Conservation (phyloP, 2,329 filamentous ascomycete species). For the Claviceps pusilla region DNA sequence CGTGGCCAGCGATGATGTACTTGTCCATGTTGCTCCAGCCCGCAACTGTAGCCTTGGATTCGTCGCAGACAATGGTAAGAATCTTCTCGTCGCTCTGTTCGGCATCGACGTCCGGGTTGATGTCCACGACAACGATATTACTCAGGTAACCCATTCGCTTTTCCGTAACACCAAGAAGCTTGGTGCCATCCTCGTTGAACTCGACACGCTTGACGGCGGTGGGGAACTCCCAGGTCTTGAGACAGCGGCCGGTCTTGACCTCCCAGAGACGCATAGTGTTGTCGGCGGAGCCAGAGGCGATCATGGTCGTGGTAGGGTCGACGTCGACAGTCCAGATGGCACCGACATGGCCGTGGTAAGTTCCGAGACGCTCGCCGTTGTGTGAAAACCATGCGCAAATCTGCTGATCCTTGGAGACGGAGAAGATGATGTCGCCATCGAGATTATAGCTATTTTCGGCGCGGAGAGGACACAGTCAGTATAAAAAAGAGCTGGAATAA, state of each 20-base stretch:
- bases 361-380: conserved; percentile 94
- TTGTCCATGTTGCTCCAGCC: conserved; percentile 89
- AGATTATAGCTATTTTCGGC: conserved; percentile 54
- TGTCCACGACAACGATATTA: conserved; percentile 84
- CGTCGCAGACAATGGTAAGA: conserved; percentile 80
- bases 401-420: conserved; percentile 87
- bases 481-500: background rate
- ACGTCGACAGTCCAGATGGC: conserved; percentile 98
- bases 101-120: conserved; percentile 67
- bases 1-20: conserved; percentile 95
- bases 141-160: conserved; percentile 95
- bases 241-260: conserved; percentile 74
- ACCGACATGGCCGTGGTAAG: conserved; percentile 92
- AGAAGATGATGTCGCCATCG: conserved; percentile 95
- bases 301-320: conserved; percentile 77
- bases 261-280: conserved; percentile 98
- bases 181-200: conserved; percentile 85
- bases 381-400: conserved; percentile 95
- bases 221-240: conserved; percentile 96
- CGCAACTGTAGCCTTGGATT: conserved; percentile 93
- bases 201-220: conserved; percentile 96
- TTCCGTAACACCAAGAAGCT: conserved; percentile 87
- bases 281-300: conserved; percentile 91
- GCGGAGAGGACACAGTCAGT: conserved; percentile 1
- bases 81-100: conserved; percentile 72